Evolutionary conservation across 805 yeast genomes (phyloP).

Genomic region (Kuraishia capsulata): DNA sequence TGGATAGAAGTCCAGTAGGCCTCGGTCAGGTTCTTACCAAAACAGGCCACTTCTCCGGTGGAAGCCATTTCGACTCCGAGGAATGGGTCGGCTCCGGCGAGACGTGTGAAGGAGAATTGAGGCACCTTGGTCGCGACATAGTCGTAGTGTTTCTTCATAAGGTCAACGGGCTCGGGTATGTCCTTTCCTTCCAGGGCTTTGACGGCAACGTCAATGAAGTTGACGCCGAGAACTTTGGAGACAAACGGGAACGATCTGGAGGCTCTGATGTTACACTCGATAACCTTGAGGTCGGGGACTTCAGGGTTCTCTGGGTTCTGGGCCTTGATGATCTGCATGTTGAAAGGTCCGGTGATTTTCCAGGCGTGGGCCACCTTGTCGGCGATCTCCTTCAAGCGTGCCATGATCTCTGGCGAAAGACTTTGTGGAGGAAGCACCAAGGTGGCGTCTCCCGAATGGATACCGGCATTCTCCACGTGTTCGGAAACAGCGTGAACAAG

Average conservation of each 20-base stretch:
- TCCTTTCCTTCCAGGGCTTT: slow-evolving; percentile 70
- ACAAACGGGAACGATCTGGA: slow-evolving; percentile 99
- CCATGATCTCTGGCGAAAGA: slow-evolving; percentile 56
- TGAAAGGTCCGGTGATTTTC: slow-evolving; percentile 96
- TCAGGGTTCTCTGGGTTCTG: slow-evolving; percentile 50
- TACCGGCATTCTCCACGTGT: slow-evolving; percentile 98
- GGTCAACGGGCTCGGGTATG: slow-evolving; percentile 71
- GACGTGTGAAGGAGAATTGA: slow-evolving; percentile 95
- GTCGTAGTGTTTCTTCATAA: slow-evolving; percentile 67
- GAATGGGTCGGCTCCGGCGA: slow-evolving; percentile 99
- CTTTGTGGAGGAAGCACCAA: slow-evolving; percentile 87
- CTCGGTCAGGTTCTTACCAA: slow-evolving; percentile 76
- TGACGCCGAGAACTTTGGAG: slow-evolving; percentile 89
- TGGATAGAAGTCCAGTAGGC: slow-evolving; percentile 98
- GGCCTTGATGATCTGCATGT: slow-evolving; percentile 92
- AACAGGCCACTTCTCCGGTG: slow-evolving; percentile 98
- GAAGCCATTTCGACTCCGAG: slow-evolving; percentile 99
- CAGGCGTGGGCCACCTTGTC: slow-evolving; percentile 91
- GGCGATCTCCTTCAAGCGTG: slow-evolving; percentile 76
- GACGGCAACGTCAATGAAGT: slow-evolving; percentile 92
- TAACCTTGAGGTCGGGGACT: slow-evolving; percentile 74
- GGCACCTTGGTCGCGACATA: slow-evolving; percentile 97
- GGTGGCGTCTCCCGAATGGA: slow-evolving; percentile 98
- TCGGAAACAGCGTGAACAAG: slow-evolving; percentile 94
- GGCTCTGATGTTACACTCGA: slow-evolving; percentile 98